These are phyloP conservation scores for Solanum verrucosum DNA, from an alignment of 257 asterid genomes.

Conservation along the genomic window DNA sequence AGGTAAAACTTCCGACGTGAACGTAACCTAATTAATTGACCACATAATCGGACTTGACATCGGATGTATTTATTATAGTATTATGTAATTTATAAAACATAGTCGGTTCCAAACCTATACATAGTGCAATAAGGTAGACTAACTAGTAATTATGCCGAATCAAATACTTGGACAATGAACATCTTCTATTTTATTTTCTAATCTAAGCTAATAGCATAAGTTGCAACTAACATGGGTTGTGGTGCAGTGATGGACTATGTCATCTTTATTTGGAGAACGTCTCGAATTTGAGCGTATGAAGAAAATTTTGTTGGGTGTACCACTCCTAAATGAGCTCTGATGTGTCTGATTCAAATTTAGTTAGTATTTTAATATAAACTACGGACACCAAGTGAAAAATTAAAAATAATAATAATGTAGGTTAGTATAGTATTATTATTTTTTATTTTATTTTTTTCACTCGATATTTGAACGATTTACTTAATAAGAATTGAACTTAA, in stretches of 20 bases:
- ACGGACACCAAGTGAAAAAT: accelerated
- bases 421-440: too few relatives aligned
- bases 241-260: accelerated
- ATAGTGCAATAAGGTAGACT: not conserved
- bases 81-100: too few relatives aligned
- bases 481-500: not conserved
- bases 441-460: too few relatives aligned
- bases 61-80: too few relatives aligned
- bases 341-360: too few relatives aligned
- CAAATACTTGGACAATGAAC: not conserved
- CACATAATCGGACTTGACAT: too few relatives aligned
- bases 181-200: not conserved
- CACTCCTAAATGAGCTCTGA: not conserved
- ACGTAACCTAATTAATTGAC: too few relatives aligned
- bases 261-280: accelerated
- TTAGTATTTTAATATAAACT: accelerated
- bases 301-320: accelerated
- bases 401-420: too few relatives aligned
- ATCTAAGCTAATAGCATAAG: not conserved
- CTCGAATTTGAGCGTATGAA: accelerated
- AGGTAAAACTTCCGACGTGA: not conserved
- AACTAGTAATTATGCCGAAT: not conserved
- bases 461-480: not conserved
- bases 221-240: accelerated
- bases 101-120: not conserved